A percentile compares a stretch with the other conserved stretches of the same genome.
These are phyloP conservation scores for Sparassis latifolia DNA, from an alignment of 1,284 basidiomycete species.

Conservation along the genomic window DNA sequence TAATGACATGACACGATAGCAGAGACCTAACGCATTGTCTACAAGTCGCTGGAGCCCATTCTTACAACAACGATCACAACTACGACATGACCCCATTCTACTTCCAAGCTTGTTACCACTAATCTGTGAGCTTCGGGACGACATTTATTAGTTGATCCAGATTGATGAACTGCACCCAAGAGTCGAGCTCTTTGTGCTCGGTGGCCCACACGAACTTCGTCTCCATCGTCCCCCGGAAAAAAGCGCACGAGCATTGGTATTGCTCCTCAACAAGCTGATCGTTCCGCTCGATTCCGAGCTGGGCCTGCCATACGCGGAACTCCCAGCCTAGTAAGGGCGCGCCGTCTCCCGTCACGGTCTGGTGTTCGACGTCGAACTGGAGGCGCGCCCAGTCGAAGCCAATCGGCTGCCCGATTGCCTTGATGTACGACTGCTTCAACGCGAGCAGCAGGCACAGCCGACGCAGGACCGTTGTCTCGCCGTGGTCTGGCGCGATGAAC, in stretches of 20 bases:
- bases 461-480: slow-evolving; percentile 60
- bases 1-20: too few species aligned
- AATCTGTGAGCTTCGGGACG: slow-evolving; percentile 63
- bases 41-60: too few species aligned
- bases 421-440: slow-evolving; percentile 73
- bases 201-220: slow-evolving; percentile 68
- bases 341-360: slow-evolving; percentile 57
- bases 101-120: too few species aligned
- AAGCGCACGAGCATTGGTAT: slow-evolving; percentile 70
- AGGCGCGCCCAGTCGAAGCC: slow-evolving; percentile 77
- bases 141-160: slow-evolving; percentile 76
- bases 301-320: slow-evolving; percentile 71
- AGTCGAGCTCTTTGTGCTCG: slow-evolving; percentile 55
- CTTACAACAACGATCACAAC: too few species aligned
- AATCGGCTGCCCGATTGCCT: slow-evolving; percentile 70
- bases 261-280: slow-evolving; percentile 51
- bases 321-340: slow-evolving; percentile 71
- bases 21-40: too few species aligned
- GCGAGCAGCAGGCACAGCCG: slow-evolving; percentile 69
- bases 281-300: slow-evolving; percentile 54
- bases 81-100: too few species aligned
- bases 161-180: slow-evolving; percentile 76
- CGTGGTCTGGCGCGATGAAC: slow-evolving; percentile 42
- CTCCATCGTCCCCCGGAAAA: slow-evolving; percentile 60
- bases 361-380: slow-evolving; percentile 66